These are phyloP conservation scores for Penicillium nordicum DNA, from an alignment of 2,329 filamentous ascomycete genomes.

Conservation along the genomic window DNA sequence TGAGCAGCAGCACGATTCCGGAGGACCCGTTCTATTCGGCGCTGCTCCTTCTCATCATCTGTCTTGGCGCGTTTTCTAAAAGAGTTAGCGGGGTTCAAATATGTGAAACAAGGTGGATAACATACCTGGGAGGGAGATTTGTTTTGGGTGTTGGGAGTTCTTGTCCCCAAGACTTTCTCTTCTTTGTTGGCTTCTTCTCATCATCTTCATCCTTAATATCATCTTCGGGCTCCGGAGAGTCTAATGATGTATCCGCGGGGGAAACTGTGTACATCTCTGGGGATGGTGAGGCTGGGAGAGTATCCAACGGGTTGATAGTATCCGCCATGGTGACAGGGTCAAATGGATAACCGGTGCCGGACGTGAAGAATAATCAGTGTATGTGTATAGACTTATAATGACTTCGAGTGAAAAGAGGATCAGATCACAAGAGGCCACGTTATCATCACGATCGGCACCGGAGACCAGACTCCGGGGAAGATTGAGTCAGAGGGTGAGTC, in stretches of 20 bases:
- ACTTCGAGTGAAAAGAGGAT: constrained; percentile 2
- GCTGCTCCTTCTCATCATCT: constrained; percentile 97
- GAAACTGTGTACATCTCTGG: constrained; percentile 41
- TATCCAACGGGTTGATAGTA: constrained; percentile 32
- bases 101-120: neutral
- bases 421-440: constrained; percentile 28
- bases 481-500: constrained; percentile 15
- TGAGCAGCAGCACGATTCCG: constrained; percentile 94
- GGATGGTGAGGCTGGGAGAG: constrained; percentile 31
- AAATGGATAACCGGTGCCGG: constrained; percentile 20
- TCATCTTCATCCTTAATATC: constrained; percentile 38
- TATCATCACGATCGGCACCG: constrained; percentile 37
- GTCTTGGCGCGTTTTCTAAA: constrained; percentile 93
- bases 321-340: constrained; percentile 30
- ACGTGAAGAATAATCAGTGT: constrained; percentile 5
- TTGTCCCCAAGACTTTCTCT: constrained; percentile 98
- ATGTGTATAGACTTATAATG: constrained; percentile 6
- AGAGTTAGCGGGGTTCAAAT: constrained; percentile 10
- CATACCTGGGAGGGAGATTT: constrained; percentile 82
- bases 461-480: constrained; percentile 24
- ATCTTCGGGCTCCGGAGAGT: constrained; percentile 25
- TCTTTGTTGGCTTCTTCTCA: constrained; percentile 75
- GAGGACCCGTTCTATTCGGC: constrained; percentile 93
- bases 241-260: constrained; percentile 40
- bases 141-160: constrained; percentile 96